Conservation (phyloP, 2,329 filamentous ascomycete genomes). For the Helicocarpus griseus region DNA sequence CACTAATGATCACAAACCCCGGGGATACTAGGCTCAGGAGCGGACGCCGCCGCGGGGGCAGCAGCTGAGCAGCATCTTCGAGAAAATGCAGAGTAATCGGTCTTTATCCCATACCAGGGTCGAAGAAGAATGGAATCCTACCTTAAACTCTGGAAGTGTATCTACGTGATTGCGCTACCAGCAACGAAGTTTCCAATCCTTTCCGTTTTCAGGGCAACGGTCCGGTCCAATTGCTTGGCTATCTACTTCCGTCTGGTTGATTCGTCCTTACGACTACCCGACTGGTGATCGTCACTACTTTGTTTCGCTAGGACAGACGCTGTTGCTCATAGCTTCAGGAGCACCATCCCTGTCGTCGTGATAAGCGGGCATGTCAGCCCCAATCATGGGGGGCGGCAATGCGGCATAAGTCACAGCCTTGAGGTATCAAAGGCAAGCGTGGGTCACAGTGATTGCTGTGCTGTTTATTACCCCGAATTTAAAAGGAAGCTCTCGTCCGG, state of each 20-base stretch:
- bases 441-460: neutral
- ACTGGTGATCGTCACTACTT: neutral
- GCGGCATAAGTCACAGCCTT: too few species aligned
- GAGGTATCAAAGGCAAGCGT: neutral
- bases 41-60: neutral
- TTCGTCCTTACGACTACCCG: neutral
- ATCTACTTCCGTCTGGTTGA: neutral
- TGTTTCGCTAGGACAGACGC: too few species aligned
- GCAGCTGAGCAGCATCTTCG: neutral
- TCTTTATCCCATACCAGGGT: neutral
- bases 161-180: too few species aligned
- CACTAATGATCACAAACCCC: neutral
- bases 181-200: neutral
- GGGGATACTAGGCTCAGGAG: neutral
- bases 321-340: too few species aligned
- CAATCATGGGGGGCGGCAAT: neutral
- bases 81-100: neutral
- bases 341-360: neutral
- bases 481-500: neutral
- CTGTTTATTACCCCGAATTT: neutral
- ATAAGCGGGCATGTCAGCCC: neutral
- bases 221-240: neutral
- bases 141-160: too few species aligned
- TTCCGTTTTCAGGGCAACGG: neutral
- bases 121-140: neutral